Base-by-base conservation (phyloP, 2,329 filamentous ascomycete species). In the Erysiphe pulchra region DNA sequence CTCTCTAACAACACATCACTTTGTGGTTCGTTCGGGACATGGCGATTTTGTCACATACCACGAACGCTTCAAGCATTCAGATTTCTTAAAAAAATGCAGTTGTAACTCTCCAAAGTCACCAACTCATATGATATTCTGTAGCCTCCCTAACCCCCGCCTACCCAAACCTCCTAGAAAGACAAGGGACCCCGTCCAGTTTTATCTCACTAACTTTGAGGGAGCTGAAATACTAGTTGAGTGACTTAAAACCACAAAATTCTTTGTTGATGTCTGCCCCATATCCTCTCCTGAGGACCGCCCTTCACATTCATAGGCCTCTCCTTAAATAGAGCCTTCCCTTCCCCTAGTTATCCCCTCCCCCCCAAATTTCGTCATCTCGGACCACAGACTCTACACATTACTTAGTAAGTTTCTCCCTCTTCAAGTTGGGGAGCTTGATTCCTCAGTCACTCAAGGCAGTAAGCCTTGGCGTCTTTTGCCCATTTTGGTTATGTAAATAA, bases 301-400 rank as follows among this genome's bases (percentile, higher is more conserved):
- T n/a, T n/a, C n/a, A n/a, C n/a, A n/a, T n/a, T n/a, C n/a, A n/a
- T n/a, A n/a, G n/a, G n/a, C n/a, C n/a, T n/a, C n/a, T n/a, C n/a
- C n/a, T n/a, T n/a, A n/a, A n/a, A n/a, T n/a, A n/a, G n/a, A n/a
- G n/a, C n/a, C n/a, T n/a, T n/a, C n/a, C n/a, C n/a, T n/a, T n/a
- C n/a, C 32, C 40, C 31, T 8, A 32, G 31, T 32, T 8, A 13
- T 8, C n/a, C n/a, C 13, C 8, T 8, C 13, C 8, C 8, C 7
- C 31, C 7, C 31, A 32, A 32, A 32, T 32, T 45, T 48, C 46
- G 60, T 55, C 32, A 47, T 52, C n/a, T n/a, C n/a, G n/a, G n/a
- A n/a, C n/a, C n/a, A n/a, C n/a, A n/a, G n/a, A n/a, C n/a, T n/a
- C n/a, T n/a, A n/a, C n/a, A n/a, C n/a, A n/a, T n/a, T n/a, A n/a